Percentiles rank a stretch among this genome's conserved stretches.
These are phyloP conservation scores for Choricystis sp. DNA, from an alignment of 139 green algal species.

Conservation along the genomic window DNA sequence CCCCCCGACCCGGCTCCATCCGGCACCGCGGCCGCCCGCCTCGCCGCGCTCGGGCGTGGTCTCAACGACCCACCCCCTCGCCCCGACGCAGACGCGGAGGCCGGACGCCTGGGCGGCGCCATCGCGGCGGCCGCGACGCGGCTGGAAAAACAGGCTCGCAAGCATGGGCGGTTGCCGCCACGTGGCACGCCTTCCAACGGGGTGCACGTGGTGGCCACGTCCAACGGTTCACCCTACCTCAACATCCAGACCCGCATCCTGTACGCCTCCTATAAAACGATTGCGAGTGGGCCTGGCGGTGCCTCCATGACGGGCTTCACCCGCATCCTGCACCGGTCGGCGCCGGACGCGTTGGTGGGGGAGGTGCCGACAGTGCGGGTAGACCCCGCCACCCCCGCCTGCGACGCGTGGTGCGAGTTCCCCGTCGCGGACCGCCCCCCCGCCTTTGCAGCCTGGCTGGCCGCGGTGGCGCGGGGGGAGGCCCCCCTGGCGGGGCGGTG, in stretches of 20 bases:
- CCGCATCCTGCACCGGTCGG: constrained; percentile 63
- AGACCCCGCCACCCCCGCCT: constrained; percentile 28
- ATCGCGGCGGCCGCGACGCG: too few species aligned
- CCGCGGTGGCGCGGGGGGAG: constrained; percentile 26
- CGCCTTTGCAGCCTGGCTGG: constrained; percentile 59
- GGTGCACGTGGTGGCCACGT: not conserved
- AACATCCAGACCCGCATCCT: constrained; percentile 16
- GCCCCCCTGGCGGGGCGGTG: constrained; percentile 37
- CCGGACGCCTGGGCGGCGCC: too few species aligned
- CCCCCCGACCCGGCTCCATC: too few species aligned
- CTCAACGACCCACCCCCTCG: too few species aligned
- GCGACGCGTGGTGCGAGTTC: constrained; percentile 64
- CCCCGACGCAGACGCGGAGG: too few species aligned
- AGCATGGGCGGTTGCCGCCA: too few species aligned
- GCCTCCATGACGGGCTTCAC: constrained; percentile 67
- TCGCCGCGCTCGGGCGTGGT: too few species aligned
- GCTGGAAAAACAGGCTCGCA: too few species aligned
- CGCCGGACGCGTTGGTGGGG: constrained; percentile 44
- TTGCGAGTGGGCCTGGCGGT: constrained; percentile 44
- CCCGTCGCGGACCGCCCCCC: constrained; percentile 67
- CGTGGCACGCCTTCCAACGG: too few species aligned
- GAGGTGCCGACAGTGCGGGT: constrained; percentile 41
- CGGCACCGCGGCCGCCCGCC: too few species aligned
- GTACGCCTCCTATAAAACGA: constrained; percentile 64
- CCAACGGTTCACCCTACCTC: not conserved